Evolutionary conservation across 371 early-diverging fungal species (phyloP).

Genomic region (Smittium mucronatum): DNA sequence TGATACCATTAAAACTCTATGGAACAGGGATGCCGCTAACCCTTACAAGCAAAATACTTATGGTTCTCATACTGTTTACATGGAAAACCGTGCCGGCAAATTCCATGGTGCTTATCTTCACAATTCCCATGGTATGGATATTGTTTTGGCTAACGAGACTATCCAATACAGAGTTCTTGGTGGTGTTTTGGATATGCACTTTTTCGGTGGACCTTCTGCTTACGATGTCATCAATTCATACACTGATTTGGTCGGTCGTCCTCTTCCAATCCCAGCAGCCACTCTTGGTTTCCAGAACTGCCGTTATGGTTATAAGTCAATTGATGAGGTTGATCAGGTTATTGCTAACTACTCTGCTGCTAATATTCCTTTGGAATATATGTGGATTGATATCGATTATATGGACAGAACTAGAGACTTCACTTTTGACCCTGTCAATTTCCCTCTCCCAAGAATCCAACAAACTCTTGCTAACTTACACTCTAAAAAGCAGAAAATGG

Average conservation of each 20-base stretch:
- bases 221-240: conserved; percentile 47
- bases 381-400: conserved; percentile 63
- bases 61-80: conserved; percentile 56
- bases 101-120: conserved; percentile 44
- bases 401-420: conserved; percentile 39
- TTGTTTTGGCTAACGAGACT: conserved; percentile 36
- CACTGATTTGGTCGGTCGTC: conserved; percentile 52
- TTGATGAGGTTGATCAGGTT: conserved; percentile 40
- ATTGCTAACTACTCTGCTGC: conserved; percentile 37
- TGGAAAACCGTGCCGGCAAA: conserved; percentile 46
- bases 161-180: conserved; percentile 55
- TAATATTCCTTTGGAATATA: conserved; percentile 48
- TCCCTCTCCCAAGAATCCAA: conserved; percentile 68
- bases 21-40: conserved; percentile 43
- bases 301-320: conserved; percentile 48
- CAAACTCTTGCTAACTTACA: conserved; percentile 57
- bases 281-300: conserved; percentile 57
- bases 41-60: conserved; percentile 46
- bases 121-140: conserved; percentile 66
- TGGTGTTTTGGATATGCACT: conserved; percentile 46
- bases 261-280: conserved; percentile 44
- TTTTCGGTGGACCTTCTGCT: conserved; percentile 50
- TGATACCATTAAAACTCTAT: conserved; percentile 34
- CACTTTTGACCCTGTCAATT: conserved; percentile 30
- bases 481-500: conserved; percentile 58